Percentiles rank a stretch among this genome's conserved stretches.
phyloP scores from a whole-genome alignment of 1,284 basidiomycete genomes.

The Cryptococcus hybrid region DNA sequence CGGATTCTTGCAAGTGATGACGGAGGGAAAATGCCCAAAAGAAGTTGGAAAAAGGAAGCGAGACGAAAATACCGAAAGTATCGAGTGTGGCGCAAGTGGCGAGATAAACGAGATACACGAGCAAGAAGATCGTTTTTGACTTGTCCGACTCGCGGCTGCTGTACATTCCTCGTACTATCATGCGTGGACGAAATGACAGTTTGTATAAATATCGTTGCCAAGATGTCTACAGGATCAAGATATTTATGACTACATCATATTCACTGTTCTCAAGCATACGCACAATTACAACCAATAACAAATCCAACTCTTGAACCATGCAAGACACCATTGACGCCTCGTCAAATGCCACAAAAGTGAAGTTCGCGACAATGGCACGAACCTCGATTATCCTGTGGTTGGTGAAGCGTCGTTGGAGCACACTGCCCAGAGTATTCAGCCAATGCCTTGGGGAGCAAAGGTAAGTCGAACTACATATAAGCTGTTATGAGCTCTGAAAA shows the following conservation, averaged over 20 bases:
- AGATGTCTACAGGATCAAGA: not conserved
- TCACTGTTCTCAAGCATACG: not conserved
- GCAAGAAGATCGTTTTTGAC: not conserved
- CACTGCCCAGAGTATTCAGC: not conserved
- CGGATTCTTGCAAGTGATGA: too few species aligned
- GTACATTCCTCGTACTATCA: not conserved
- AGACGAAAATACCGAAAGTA: too few species aligned
- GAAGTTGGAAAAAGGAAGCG: too few species aligned
- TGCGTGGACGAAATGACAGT: not conserved
- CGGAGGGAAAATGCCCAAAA: too few species aligned
- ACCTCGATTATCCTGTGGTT: not conserved
- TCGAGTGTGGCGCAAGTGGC: not conserved
- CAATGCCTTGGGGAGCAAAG: constrained; percentile 2
- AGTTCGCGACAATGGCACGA: not conserved
- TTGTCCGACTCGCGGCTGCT: not conserved
- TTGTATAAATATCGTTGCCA: not conserved
- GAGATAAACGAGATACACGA: not conserved
- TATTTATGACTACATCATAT: not conserved
- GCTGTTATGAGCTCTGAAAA: not conserved
- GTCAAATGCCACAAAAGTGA: not conserved
- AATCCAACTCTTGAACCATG: constrained; percentile 8
- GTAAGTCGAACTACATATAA: not conserved
- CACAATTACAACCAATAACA: too few species aligned
- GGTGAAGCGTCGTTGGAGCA: not conserved
- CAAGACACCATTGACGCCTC: not conserved